Evolutionary conservation across 805 yeast species (phyloP).

Genomic region (Wickerhamiella dianesei): DNA sequence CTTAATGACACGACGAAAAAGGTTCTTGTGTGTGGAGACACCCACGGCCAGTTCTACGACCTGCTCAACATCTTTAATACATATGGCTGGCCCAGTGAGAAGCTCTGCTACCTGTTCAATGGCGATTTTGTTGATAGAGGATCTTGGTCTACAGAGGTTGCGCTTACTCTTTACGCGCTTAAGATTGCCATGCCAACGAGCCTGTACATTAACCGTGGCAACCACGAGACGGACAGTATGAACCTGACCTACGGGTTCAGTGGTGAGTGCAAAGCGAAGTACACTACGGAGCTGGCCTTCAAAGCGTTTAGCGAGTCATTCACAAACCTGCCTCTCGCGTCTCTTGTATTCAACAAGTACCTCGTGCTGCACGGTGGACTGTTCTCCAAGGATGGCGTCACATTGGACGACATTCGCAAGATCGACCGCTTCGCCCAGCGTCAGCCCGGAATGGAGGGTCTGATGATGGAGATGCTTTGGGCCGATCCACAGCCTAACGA

Average conservation of each 20-base stretch:
- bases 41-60: slow-evolving; percentile 94
- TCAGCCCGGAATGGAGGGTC: slow-evolving; percentile 83
- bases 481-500: slow-evolving; percentile 76
- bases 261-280: slow-evolving; percentile 88
- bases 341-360: slow-evolving; percentile 64
- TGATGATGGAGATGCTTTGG: slow-evolving; percentile 95
- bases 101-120: slow-evolving; percentile 73
- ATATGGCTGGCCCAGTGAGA: slow-evolving; percentile 55
- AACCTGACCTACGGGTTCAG: slow-evolving; percentile 92
- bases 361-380: slow-evolving; percentile 93
- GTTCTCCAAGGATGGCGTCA: slow-evolving; percentile 61
- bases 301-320: slow-evolving; percentile 77
- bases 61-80: slow-evolving; percentile 61
- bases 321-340: slow-evolving; percentile 72
- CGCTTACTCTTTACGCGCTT: slow-evolving; percentile 59
- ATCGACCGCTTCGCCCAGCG: slow-evolving; percentile 50
- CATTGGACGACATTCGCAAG: slow-evolving; percentile 58
- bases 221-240: slow-evolving; percentile 95
- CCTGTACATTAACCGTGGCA: slow-evolving; percentile 77
- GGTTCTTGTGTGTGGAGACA: slow-evolving; percentile 88
- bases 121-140: slow-evolving; percentile 98
- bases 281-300: slow-evolving; percentile 56
- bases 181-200: slow-evolving; percentile 62
- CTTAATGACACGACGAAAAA: slow-evolving; percentile 21
- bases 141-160: slow-evolving; percentile 96